Evolutionary conservation across 768 basidiomycete species (phyloP).

Genomic region (Mycena albidolilacea): DNA sequence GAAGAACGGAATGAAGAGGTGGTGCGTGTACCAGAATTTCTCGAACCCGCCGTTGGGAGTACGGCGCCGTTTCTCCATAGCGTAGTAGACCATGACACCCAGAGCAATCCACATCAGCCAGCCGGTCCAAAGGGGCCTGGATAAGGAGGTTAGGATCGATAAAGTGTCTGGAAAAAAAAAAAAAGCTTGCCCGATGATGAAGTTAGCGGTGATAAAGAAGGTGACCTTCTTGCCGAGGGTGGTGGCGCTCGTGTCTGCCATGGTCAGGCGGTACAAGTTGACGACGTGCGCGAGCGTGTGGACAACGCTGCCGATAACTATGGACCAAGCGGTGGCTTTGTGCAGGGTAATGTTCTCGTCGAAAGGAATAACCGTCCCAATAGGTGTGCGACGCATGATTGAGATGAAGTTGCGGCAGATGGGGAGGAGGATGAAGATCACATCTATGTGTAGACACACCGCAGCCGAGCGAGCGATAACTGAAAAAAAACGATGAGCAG

Average conservation of each 20-base stretch:
- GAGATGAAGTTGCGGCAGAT: conserved; percentile 97
- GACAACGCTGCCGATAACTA: conserved; percentile 81
- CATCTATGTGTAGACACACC: conserved; percentile 91
- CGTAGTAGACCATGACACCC: conserved; percentile 87
- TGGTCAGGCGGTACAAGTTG: conserved; percentile 82
- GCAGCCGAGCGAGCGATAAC: conserved; percentile 92
- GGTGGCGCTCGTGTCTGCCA: conserved; percentile 67
- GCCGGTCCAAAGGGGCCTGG: conserved; percentile 43
- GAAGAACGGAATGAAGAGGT: conserved; percentile 95
- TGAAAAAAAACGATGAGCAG: conserved; percentile 47
- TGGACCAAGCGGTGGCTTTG: conserved; percentile 93
- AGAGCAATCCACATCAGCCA: conserved; percentile 90
- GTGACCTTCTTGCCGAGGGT: conserved; percentile 68
- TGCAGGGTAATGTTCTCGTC: conserved; percentile 95
- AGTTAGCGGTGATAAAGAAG: conserved; percentile 84
- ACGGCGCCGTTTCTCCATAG: conserved; percentile 84
- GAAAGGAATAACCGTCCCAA: conserved; percentile 91
- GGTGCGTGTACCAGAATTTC: conserved; percentile 91
- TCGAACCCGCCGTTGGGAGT: conserved; percentile 76
- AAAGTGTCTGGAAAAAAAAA: not conserved
- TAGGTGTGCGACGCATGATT: conserved; percentile 85
- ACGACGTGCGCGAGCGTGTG: conserved; percentile 90
- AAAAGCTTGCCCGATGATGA: conserved; percentile 70
- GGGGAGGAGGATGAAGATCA: conserved; percentile 94
- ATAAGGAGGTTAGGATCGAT: not conserved